Evolutionary conservation across 768 basidiomycete species (phyloP).

Genomic region (Calocybe indica): DNA sequence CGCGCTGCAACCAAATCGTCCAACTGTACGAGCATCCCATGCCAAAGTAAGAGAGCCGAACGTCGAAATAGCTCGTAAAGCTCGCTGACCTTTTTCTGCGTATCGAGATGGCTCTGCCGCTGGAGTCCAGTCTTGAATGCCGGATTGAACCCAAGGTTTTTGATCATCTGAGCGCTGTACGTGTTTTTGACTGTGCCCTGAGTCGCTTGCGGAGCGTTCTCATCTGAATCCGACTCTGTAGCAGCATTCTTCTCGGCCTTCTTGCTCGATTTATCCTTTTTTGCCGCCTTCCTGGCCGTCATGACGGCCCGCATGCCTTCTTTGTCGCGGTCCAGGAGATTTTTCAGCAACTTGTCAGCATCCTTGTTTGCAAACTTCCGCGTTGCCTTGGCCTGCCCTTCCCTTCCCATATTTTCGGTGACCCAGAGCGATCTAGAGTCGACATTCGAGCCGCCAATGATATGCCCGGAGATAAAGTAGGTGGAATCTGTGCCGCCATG

Average conservation of each 20-base stretch:
- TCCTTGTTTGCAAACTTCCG: slow-evolving; percentile 53
- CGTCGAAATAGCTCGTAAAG: not conserved
- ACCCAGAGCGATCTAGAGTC: slow-evolving; percentile 43
- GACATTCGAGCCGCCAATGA: slow-evolving; percentile 44
- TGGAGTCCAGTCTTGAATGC: slow-evolving; percentile 46
- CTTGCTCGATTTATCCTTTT: slow-evolving; percentile 13
- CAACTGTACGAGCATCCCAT: slow-evolving; percentile 32
- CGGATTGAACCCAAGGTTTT: slow-evolving; percentile 77
- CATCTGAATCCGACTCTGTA: slow-evolving; percentile 10
- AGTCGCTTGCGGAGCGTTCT: slow-evolving; percentile 3
- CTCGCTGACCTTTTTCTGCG: slow-evolving; percentile 53
- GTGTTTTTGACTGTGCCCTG: slow-evolving; percentile 31
- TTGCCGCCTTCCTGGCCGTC: slow-evolving; percentile 45
- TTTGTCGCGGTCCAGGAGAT: slow-evolving; percentile 56
- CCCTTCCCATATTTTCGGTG: slow-evolving; percentile 71
- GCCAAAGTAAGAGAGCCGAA: not conserved
- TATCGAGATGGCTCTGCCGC: slow-evolving; percentile 26
- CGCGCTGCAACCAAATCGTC: slow-evolving; percentile 50
- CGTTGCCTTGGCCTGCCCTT: slow-evolving; percentile 71
- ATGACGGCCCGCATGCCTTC: slow-evolving; percentile 63
- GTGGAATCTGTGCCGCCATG: slow-evolving; percentile 41
- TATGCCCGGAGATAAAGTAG: slow-evolving; percentile 78
- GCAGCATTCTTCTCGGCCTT: slow-evolving; percentile 12
- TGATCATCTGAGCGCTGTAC: slow-evolving; percentile 64
- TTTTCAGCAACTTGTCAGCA: slow-evolving; percentile 55